Conservation (phyloP, 768 basidiomycete genomes). For the Amyloporia xantha region DNA sequence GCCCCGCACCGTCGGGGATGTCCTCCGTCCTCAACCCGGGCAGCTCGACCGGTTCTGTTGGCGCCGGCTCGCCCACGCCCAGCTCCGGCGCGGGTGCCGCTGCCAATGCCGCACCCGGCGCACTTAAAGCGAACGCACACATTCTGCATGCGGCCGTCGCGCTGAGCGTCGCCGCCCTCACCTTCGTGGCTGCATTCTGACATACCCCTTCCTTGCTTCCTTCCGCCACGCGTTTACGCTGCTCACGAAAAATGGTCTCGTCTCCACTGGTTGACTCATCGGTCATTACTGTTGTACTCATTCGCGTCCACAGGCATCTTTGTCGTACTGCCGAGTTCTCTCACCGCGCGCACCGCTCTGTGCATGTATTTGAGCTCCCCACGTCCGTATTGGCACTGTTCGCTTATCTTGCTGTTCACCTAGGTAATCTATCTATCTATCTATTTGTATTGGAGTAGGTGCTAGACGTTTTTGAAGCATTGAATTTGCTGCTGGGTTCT, state of each 20-base stretch:
- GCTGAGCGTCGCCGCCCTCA: constrained; percentile 17
- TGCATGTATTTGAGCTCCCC: not conserved
- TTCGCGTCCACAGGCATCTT: not conserved
- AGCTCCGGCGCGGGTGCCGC: constrained; percentile 3
- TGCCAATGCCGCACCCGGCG: not conserved
- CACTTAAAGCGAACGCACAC: constrained; percentile 11
- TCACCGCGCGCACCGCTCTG: not conserved
- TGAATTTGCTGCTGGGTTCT: not conserved
- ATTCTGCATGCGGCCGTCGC: constrained; percentile 15
- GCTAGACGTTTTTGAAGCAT: not conserved
- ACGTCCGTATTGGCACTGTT: not conserved
- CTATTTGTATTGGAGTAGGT: not conserved
- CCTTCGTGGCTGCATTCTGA: constrained; percentile 19
- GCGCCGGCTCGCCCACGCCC: not conserved
- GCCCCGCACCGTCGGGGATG: no score
- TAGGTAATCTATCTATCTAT: not conserved
- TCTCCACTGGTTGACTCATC: not conserved
- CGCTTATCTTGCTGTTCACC: not conserved
- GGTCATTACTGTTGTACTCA: constrained; percentile 1
- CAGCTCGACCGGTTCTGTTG: not conserved
- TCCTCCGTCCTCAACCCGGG: no score
- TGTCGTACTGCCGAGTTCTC: not conserved
- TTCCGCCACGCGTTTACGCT: not conserved
- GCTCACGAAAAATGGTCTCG: not conserved
- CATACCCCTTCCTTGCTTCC: no score